A percentile compares a stretch with the other conserved stretches of the same genome.
Conservation (phyloP, 768 basidiomycete genomes). For the Tricholoma furcatifolium region DNA sequence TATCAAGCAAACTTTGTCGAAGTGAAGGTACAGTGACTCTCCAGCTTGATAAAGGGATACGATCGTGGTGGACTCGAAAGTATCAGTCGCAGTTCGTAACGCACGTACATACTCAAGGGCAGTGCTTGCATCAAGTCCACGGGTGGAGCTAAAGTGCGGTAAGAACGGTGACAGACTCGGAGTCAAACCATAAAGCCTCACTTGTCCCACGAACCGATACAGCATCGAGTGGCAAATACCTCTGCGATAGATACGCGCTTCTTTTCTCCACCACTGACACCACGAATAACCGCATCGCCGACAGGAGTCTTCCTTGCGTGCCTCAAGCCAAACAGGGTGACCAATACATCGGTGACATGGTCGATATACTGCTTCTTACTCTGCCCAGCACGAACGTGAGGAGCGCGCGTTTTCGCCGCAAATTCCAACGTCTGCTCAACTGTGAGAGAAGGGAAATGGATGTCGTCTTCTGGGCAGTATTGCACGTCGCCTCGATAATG, state of each 20-base stretch:
- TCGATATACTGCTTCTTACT: constrained; percentile 42
- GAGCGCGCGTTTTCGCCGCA: constrained; percentile 65
- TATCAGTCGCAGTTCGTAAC: constrained; percentile 63
- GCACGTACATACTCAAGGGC: constrained; percentile 72
- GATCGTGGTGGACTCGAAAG: constrained; percentile 54
- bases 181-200: constrained; percentile 2
- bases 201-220: constrained; percentile 42
- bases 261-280: constrained; percentile 54
- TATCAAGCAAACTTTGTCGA: constrained; percentile 82
- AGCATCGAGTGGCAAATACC: constrained; percentile 52
- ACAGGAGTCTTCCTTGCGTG: constrained; percentile 66
- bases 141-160: constrained; percentile 49
- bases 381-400: constrained; percentile 46
- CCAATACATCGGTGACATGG: constrained; percentile 51
- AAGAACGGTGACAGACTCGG: not conserved
- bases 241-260: constrained; percentile 69
- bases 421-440: constrained; percentile 75
- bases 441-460: constrained; percentile 82
- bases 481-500: constrained; percentile 77
- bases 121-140: constrained; percentile 66
- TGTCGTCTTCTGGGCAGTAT: constrained; percentile 83
- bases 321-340: constrained; percentile 73
- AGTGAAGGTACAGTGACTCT: constrained; percentile 60
- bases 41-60: constrained; percentile 88
- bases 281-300: constrained; percentile 62